phyloP scores from a whole-genome alignment of 2,329 filamentous ascomycete genomes.

The Rhinocladiella similis region DNA sequence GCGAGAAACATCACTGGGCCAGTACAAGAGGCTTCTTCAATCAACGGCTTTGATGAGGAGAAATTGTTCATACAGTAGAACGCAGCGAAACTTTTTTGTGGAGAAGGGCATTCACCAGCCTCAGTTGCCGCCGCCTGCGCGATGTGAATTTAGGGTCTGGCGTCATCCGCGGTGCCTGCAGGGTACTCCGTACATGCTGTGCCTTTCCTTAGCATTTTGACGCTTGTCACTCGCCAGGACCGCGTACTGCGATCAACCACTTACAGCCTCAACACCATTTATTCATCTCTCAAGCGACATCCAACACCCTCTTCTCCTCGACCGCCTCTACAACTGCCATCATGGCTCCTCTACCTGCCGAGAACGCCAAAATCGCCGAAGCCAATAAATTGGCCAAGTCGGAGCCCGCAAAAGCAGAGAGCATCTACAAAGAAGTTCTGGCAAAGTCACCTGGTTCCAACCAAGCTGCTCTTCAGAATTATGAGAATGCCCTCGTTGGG shows the following conservation, averaged over 20 bases:
- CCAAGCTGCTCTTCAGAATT: constrained; percentile 85
- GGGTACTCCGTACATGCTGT: too few species aligned
- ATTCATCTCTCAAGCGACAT: neutral
- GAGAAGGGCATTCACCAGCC: neutral
- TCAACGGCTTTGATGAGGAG: neutral
- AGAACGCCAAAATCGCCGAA: constrained; percentile 74
- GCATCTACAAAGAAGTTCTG: constrained; percentile 85
- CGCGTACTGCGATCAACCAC: constrained; percentile 7
- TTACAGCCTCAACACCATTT: neutral
- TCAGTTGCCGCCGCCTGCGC: neutral
- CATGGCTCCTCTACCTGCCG: constrained; percentile 53
- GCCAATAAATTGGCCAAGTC: constrained; percentile 80
- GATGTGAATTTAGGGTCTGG: neutral
- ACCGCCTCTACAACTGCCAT: constrained; percentile 17
- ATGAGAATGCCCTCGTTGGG: constrained; percentile 83
- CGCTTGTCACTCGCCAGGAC: neutral
- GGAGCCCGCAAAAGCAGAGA: constrained; percentile 80
- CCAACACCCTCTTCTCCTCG: neutral
- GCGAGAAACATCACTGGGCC: constrained; percentile 2
- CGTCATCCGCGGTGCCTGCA: constrained; percentile 3
- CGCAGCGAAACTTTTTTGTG: constrained; percentile 17
- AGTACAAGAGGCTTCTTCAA: neutral
- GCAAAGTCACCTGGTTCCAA: constrained; percentile 79
- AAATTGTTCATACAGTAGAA: constrained; percentile 3
- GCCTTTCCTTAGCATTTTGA: neutral